Conservation (phyloP, 495 filamentous ascomycete genomes). For the Evernia prunastri region DNA sequence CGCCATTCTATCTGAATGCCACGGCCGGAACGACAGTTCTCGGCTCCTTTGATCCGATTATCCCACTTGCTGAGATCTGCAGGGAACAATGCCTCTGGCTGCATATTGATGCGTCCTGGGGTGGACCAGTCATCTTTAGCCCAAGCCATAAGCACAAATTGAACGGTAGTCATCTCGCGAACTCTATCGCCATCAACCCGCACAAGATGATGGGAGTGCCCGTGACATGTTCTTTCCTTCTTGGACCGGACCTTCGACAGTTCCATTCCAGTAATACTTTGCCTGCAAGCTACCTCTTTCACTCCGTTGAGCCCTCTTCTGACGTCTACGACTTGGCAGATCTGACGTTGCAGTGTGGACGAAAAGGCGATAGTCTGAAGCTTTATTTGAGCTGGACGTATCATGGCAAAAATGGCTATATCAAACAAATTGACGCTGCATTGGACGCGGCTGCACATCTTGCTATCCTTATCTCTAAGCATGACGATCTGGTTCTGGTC, state of each 20-base stretch:
- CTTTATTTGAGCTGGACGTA: slow-evolving; percentile 81
- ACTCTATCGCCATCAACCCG: slow-evolving; percentile 79
- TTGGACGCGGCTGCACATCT: slow-evolving; percentile 63
- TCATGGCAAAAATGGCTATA: slow-evolving; percentile 64
- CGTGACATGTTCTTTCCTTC: slow-evolving; percentile 81
- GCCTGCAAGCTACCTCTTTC: slow-evolving; percentile 84
- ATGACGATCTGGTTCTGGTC: slow-evolving; percentile 60
- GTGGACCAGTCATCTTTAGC: slow-evolving; percentile 77
- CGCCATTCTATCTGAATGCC: slow-evolving; percentile 89
- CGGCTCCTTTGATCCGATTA: slow-evolving; percentile 80
- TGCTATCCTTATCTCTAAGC: slow-evolving; percentile 46
- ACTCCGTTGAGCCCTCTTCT: slow-evolving; percentile 39
- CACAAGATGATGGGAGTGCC: slow-evolving; percentile 96
- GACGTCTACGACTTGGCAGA: slow-evolving; percentile 87
- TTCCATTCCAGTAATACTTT: slow-evolving; percentile 79
- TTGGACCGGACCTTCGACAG: slow-evolving; percentile 62
- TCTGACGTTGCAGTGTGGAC: slow-evolving; percentile 84
- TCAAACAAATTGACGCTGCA: slow-evolving; percentile 56
- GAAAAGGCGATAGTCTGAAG: slow-evolving; percentile 78
- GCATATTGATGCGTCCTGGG: slow-evolving; percentile 89
- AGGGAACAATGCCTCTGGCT: slow-evolving; percentile 69
- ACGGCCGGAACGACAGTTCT: slow-evolving; percentile 91
- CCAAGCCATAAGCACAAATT: slow-evolving; percentile 54
- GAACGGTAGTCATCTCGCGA: slow-evolving; percentile 60
- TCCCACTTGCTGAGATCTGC: slow-evolving; percentile 65